A percentile compares a stretch with the other conserved stretches of the same genome.
Conservation (phyloP, 208 protist species). For the Leishmania amazonensis region DNA sequence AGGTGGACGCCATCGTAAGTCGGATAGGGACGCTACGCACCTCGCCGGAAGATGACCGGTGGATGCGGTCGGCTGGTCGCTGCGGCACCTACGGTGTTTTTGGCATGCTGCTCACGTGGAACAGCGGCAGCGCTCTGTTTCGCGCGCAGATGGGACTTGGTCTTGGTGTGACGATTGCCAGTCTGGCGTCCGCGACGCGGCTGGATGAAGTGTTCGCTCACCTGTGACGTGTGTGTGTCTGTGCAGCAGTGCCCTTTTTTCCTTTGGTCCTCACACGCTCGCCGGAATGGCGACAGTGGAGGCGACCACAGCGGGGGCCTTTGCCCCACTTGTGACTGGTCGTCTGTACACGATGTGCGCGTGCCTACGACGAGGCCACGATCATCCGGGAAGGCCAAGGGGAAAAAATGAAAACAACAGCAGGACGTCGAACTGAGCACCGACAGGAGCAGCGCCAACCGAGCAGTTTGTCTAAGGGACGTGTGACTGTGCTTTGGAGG, state of each 20-base stretch:
- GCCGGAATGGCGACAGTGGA: not conserved
- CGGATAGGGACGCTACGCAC: constrained; percentile 41
- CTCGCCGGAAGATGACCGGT: constrained; percentile 65
- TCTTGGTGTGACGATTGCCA: constrained; percentile 49
- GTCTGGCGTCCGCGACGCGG: constrained; percentile 50
- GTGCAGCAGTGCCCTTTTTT: not conserved
- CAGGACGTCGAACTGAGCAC: not conserved
- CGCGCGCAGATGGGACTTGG: constrained; percentile 72
- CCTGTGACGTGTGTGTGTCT: constrained; percentile 24
- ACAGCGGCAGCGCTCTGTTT: constrained; percentile 59
- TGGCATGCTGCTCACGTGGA: constrained; percentile 75
- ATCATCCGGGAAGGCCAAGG: not conserved
- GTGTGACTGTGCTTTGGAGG: not conserved
- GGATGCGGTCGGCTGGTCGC: constrained; percentile 57
- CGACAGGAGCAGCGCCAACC: not conserved
- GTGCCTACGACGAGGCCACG: not conserved
- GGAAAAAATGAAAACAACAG: not conserved
- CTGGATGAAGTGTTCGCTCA: constrained; percentile 62
- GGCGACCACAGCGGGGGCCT: not conserved
- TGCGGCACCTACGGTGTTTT: constrained; percentile 58
- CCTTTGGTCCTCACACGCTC: not conserved
- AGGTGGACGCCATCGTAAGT: constrained; percentile 70
- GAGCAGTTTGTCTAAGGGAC: not conserved
- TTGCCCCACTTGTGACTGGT: not conserved
- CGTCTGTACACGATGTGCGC: not conserved